Base-by-base conservation (phyloP, 148 eudicot species). In the Nepenthes gracilis region DNA sequence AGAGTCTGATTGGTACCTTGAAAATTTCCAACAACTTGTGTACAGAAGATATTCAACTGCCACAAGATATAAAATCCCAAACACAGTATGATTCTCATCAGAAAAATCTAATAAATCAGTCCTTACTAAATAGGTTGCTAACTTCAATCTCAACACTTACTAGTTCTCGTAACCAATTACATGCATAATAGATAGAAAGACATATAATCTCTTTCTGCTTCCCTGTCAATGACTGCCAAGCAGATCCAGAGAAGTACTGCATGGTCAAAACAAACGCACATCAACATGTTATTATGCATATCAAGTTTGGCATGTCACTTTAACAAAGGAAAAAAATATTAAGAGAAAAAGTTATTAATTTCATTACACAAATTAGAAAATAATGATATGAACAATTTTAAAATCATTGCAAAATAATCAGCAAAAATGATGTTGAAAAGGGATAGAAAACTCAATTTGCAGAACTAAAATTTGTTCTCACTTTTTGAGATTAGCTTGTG, bases 101-200 rank as follows among this genome's bases (percentile, higher is more conserved):
- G 49, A 47, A 61, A 49, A 14, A 34, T 49, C 14, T 14, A 8
- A 35, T 65, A 33, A 32, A 23, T 33, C 43, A 57, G 63, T 40
- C 55, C 32, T 15, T 32, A 51, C 43, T 8, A 57, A 43, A 32
- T 43, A 34, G 36, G 52, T 58, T 36, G 43, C 57, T 32, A 60
- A n/a, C 14, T 54, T 48, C 54, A 67, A 54, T 35, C 59, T 67
- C 49, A 63, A 59, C 4, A 70, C 73, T 64, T 76, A 83, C 87
- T 70, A 83, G 78, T 64, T 83, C 87, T 35, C 87, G 66, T n/a
- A 83, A 72, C 87, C 87, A 83, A 55, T 83, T 83, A 57, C 70
- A 80, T 55, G 84, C 87, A 80, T 83, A 77, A 63, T 79, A 77
- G 52, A 83, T 74, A 63, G 73, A 77, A 12, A 83, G 77, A 60